phyloP scores from a whole-genome alignment of 352 stramenopile species.

The Phytophthora citrophthora region DNA sequence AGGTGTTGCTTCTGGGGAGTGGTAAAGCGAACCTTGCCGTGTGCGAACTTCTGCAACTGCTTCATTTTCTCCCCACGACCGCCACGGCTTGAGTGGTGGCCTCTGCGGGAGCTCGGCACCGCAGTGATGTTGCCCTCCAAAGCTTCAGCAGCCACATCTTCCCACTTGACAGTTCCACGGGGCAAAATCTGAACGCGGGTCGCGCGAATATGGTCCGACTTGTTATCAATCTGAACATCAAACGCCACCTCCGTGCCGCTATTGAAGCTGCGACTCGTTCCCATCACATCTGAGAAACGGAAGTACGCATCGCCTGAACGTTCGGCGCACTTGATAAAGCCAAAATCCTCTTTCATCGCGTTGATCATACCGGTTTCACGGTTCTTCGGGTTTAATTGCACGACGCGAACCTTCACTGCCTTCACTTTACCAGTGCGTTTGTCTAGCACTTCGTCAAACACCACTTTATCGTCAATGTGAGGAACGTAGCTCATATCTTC shows the following conservation, averaged over 20 bases:
- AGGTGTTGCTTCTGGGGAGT: slow-evolving; percentile 49
- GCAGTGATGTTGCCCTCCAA: slow-evolving; percentile 55
- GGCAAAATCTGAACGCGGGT: slow-evolving; percentile 66
- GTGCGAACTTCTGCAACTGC: slow-evolving; percentile 36
- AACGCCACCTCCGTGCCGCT: slow-evolving; percentile 74
- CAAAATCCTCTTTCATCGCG: slow-evolving; percentile 80
- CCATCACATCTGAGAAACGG: slow-evolving; percentile 80
- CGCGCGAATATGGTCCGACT: slow-evolving; percentile 63
- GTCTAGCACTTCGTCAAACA: slow-evolving; percentile 77
- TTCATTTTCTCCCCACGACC: slow-evolving; percentile 41
- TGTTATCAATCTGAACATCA: slow-evolving; percentile 57
- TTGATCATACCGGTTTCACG: slow-evolving; percentile 73
- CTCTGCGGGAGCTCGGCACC: slow-evolving; percentile 41
- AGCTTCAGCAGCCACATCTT: slow-evolving; percentile 47
- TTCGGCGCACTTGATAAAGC: slow-evolving; percentile 84
- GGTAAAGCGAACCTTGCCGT: slow-evolving; percentile 52
- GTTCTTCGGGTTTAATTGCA: slow-evolving; percentile 69
- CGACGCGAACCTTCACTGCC: slow-evolving; percentile 66
- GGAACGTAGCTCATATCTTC: slow-evolving; percentile 74
- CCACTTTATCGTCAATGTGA: slow-evolving; percentile 60
- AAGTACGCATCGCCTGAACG: slow-evolving; percentile 78
- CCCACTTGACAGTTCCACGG: slow-evolving; percentile 68
- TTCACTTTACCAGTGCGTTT: slow-evolving; percentile 66
- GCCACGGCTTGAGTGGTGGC: slow-evolving; percentile 31
- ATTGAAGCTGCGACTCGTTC: slow-evolving; percentile 50